Conservation (phyloP, 1,139 yeast genomes). For the Saccharomyces hybrid region DNA sequence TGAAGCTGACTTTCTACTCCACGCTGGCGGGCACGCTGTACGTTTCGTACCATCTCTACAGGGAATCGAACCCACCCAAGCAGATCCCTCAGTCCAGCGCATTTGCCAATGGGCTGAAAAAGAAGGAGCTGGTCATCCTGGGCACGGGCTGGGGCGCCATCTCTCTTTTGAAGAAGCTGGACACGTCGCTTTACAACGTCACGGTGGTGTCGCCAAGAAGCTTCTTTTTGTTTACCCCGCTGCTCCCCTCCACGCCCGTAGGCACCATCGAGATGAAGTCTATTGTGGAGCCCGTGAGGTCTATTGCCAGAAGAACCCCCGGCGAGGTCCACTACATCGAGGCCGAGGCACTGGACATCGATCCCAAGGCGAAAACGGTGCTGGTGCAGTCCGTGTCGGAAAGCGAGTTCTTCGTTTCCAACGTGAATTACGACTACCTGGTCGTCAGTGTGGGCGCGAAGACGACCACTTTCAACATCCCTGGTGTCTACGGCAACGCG, state of each 20-base stretch:
- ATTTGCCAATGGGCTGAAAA: constrained; percentile 61
- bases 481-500: constrained; percentile 86
- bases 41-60: constrained; percentile 49
- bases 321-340: constrained; percentile 82
- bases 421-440: constrained; percentile 64
- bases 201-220: constrained; percentile 89
- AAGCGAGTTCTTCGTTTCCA: constrained; percentile 38
- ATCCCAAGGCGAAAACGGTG: constrained; percentile 55
- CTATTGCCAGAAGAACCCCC: constrained; percentile 62
- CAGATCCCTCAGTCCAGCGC: constrained; percentile 55
- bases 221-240: constrained; percentile 89
- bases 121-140: constrained; percentile 80
- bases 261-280: constrained; percentile 90
- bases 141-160: constrained; percentile 97
- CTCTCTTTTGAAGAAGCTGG: constrained; percentile 73
- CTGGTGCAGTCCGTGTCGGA: constrained; percentile 41
- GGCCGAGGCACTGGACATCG: constrained; percentile 83
- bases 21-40: constrained; percentile 41
- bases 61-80: constrained; percentile 53
- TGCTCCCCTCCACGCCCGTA: constrained; percentile 88
- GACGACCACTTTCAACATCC: constrained; percentile 87
- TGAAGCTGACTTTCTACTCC: constrained; percentile 20
- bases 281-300: constrained; percentile 77
- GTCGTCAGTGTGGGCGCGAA: constrained; percentile 90
- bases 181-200: constrained; percentile 80